phyloP scores from a whole-genome alignment of 345 rosid species.

The Moricandia moricandioides region DNA sequence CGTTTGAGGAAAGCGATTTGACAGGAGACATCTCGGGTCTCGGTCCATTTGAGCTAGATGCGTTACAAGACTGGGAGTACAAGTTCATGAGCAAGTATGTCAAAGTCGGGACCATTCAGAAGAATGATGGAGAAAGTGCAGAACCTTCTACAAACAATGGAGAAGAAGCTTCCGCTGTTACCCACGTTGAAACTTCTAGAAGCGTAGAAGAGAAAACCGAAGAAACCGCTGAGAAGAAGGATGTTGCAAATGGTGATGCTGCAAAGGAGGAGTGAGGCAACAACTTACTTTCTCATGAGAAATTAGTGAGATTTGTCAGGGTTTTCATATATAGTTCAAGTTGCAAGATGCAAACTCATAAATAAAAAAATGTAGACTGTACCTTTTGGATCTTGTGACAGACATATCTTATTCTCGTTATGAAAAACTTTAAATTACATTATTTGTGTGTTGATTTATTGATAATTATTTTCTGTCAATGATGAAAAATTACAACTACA shows the following conservation, averaged over 20 bases:
- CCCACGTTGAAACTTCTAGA: constrained; percentile 21
- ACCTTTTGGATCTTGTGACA: constrained; percentile 1
- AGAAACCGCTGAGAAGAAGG: constrained; percentile 23
- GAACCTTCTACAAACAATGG: constrained; percentile 33
- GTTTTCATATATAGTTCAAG: constrained; percentile 28
- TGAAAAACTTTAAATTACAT: not conserved
- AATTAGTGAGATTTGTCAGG: not conserved
- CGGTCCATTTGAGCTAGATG: constrained; percentile 85
- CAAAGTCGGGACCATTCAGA: constrained; percentile 78
- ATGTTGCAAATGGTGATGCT: constrained; percentile 21
- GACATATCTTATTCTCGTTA: constrained; percentile 11
- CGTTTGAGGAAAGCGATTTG: constrained; percentile 84
- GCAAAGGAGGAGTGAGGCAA: constrained; percentile 20
- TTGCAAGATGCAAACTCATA: constrained; percentile 14
- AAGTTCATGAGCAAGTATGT: constrained; percentile 98
- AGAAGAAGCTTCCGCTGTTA: constrained; percentile 21
- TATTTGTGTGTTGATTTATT: not conserved
- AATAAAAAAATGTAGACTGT: constrained; percentile 10
- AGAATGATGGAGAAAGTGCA: constrained; percentile 37
- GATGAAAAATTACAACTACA: not conserved
- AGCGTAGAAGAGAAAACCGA: constrained; percentile 23
- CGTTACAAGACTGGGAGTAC: constrained; percentile 97
- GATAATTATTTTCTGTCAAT: not conserved
- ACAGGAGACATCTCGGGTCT: constrained; percentile 93
- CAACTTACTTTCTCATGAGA: not conserved